A percentile compares a stretch with the other conserved stretches of the same genome.
These are phyloP conservation scores for Sclerotiophoma versabilis DNA, from an alignment of 2,329 filamentous ascomycete genomes.

Conservation along the genomic window DNA sequence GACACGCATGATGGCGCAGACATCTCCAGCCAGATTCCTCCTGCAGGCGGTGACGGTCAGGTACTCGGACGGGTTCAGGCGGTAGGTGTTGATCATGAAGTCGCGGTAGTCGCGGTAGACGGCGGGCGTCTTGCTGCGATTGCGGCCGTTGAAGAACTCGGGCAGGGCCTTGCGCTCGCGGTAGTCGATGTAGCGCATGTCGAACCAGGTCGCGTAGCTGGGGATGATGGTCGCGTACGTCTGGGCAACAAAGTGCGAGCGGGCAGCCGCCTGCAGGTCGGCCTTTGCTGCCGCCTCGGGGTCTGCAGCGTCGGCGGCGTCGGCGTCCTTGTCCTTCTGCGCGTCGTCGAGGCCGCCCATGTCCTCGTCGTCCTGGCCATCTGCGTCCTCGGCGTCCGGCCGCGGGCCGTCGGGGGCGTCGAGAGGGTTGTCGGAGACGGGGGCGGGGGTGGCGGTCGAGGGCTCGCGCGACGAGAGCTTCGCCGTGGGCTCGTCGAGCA, in stretches of 20 bases:
- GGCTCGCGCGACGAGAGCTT: conserved; percentile 61
- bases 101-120: conserved; percentile 99
- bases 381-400: conserved; percentile 62
- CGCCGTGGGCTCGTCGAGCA: conserved; percentile 49
- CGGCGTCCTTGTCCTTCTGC: conserved; percentile 50
- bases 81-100: conserved; percentile 99
- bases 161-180: conserved; percentile 94
- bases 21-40: conserved; percentile 93
- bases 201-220: conserved; percentile 98
- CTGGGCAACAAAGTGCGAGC: conserved; percentile 90
- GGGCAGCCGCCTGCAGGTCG: conserved; percentile 81
- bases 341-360: conserved; percentile 55
- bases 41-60: conserved; percentile 95
- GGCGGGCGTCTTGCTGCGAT: conserved; percentile 95
- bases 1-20: conserved; percentile 98
- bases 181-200: conserved; percentile 90
- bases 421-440: conserved; percentile 68
- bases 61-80: conserved; percentile 93
- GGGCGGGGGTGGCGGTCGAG: conserved; percentile 64
- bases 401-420: conserved; percentile 72
- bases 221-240: conserved; percentile 95
- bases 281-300: conserved; percentile 75
- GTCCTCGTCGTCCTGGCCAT: conserved; percentile 75
- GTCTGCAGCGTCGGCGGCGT: conserved; percentile 39
- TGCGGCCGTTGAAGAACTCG: conserved; percentile 98